Evolutionary conservation across 179 eudicot genomes (phyloP), one percentile per base, ranked within the genome.

Genomic region (Monotropa hypopitys): DNA sequence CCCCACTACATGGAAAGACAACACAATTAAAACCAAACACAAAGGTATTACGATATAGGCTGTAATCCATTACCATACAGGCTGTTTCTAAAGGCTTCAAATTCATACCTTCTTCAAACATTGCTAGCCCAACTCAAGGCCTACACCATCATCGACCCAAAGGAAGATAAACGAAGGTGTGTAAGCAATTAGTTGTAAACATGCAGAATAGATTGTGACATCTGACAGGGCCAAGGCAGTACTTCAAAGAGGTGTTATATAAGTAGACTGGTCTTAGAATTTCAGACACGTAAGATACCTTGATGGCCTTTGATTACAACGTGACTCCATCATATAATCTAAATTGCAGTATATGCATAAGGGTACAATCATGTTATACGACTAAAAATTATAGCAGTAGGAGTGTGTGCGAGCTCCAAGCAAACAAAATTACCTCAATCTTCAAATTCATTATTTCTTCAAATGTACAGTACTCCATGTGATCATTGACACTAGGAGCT

Each of bases 131-230:
- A 90, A 98, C 83, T 95, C 98, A 71, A 95, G 98, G 78, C 99
- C 99, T 76, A 88, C 88, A 43, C 98, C 98, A 87, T 95, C 99
- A 82, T 98, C 99, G 77, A 95, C 99, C 97, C 99, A 93, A 76
- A 93, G 99, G 82, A 95, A 95, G 50, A 95, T 84, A 76, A 95
- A 95, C 81, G 99, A 95, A 61, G 99, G 97, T 23, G 99, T 93
- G 86, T 95, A 98, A 59, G 99, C 99, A 78, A 95, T 93, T 78
- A 95, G 94, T 98, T 95, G 90, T 71, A 79, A 71, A 57, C 26
- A 78, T 35, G 47, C 76, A 67, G 1, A 3, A 12, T 11, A 50
- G 51, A 78, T 16, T 35, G 26, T 75, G 65, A 59, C 35, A 4
- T 59, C 33, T 3, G 18, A 59, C 33, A 9, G n/a, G n/a, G n/a